Conservation (phyloP, 169 alveolate genomes). For the Eimeria maxima region DNA sequence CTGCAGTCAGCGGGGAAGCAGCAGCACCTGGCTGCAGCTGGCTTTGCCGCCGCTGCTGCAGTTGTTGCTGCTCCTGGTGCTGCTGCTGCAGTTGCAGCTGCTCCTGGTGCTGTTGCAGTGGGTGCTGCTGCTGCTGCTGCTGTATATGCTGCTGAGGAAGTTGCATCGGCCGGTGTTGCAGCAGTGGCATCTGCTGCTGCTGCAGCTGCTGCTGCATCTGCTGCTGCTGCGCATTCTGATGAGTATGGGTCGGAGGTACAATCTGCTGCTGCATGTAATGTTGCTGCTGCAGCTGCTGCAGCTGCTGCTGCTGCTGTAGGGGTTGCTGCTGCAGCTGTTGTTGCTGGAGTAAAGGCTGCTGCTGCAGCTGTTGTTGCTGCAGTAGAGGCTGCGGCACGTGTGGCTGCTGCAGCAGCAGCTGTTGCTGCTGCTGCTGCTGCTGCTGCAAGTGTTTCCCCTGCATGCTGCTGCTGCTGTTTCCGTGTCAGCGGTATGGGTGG, state of each 20-base stretch:
- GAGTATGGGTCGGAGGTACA: not conserved
- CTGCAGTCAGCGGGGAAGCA: conserved; percentile 18
- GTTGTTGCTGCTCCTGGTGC: conserved; percentile 26
- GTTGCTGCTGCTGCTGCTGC: conserved; percentile 21
- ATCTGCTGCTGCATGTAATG: not conserved
- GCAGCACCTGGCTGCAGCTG: conserved; percentile 40
- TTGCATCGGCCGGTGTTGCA: not conserved
- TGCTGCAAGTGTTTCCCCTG: conserved; percentile 14
- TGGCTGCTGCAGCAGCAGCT: not conserved
- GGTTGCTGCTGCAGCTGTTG: not conserved
- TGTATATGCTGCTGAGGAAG: not conserved
- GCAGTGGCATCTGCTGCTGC: not conserved
- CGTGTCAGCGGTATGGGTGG: not conserved
- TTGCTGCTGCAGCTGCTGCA: not conserved
- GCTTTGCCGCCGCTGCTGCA: conserved; percentile 1
- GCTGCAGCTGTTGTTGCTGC: not conserved
- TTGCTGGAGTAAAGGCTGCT: not conserved
- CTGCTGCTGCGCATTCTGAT: not conserved
- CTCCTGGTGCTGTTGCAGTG: not conserved
- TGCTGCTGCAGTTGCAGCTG: conserved; percentile 13
- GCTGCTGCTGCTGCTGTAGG: not conserved
- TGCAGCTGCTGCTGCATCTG: not conserved
- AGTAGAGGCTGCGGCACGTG: not conserved
- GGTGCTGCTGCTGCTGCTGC: not conserved
- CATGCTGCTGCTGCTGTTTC: conserved; percentile 10